Base-by-base conservation (phyloP, 2,329 filamentous ascomycete genomes). In the Talaromyces pinophilus region DNA sequence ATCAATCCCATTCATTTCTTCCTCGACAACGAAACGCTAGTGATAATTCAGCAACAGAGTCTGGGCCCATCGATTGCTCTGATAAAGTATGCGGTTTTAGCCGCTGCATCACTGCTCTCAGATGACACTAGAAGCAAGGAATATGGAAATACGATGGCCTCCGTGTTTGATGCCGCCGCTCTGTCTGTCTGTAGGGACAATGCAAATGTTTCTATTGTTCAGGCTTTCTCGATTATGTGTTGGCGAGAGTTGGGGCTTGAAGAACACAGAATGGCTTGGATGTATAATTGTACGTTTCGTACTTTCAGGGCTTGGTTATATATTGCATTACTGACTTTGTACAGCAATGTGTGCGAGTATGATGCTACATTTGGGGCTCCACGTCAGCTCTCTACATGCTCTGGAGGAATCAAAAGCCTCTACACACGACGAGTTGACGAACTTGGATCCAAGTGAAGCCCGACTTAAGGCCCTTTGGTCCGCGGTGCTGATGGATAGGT, bases 201-300 rank as follows among this genome's bases (percentile, higher is more conserved):
- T 46, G 44, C 44, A 46, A 46, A 46, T 46, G 44, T 19, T 15
- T 46, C 44, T 19, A 28, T 40, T 28, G 57, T 59, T 25, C 57
- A 59, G 35, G 57, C 57, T 35, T 42, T 59, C 19, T 59, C 57
- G 15, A 59, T 59, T 17, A 59, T 59, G 57, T 59, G 57, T 3
- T 59, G 57, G 57, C 35, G 57, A 59, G 19, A 59, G 8, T 44
- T 59, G 35, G 57, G 57, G 17, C 35, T 59, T 22, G 57, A 59
- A 15, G n/a, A 59, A 59, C 57, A 59, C 57, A 59, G 19, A 25
- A 59, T 59, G 57, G 57, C 57, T 42, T 59, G 57, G 57, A 59
- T 59, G 57, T 59, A 59, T 42, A 59, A 59, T 5, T 59, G 57
- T 59, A 40, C 38, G 57, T 42, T 59, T 54, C 40, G n/a, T 46